Conservation (phyloP, 345 rosid species). For the Lumnitzera racemosa region DNA sequence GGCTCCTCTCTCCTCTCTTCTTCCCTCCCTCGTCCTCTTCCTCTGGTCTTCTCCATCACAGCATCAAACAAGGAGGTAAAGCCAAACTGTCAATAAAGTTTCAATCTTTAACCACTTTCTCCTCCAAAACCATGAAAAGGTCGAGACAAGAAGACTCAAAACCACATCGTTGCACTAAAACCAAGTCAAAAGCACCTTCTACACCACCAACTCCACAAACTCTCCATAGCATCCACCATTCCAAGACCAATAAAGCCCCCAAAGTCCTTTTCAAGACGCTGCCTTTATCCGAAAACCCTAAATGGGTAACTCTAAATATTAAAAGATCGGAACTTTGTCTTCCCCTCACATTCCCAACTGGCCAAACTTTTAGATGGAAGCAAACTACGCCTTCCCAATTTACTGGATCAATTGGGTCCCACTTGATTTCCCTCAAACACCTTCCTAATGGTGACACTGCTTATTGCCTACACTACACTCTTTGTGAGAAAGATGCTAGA, state of each 20-base stretch:
- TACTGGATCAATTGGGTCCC: constrained; percentile 74
- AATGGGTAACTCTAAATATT: constrained; percentile 60
- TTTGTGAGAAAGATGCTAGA: constrained; percentile 35
- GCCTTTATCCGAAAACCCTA: constrained; percentile 8
- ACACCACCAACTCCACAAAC: constrained; percentile 6
- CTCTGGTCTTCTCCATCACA: no score
- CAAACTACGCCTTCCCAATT: constrained; percentile 61
- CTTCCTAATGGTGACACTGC: constrained; percentile 40
- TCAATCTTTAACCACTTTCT: no score
- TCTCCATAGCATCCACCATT: constrained; percentile 14
- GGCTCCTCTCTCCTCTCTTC: no score
- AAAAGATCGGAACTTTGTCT: constrained; percentile 56
- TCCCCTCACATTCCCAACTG: constrained; percentile 86
- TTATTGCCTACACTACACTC: constrained; percentile 42
- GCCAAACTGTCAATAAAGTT: no score
- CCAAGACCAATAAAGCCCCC: constrained; percentile 17
- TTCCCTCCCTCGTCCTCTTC: no score
- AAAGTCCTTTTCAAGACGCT: constrained; percentile 25
- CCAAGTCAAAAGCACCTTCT: constrained; percentile 20
- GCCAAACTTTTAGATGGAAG: constrained; percentile 97
- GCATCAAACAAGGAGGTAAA: no score
- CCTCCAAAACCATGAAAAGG: no score
- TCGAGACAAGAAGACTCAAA: no score
- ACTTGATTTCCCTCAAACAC: constrained; percentile 65
- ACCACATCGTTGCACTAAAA: no score